These are phyloP conservation scores for Suillus sp. DNA, from an alignment of 768 basidiomycete genomes.

Conservation along the genomic window DNA sequence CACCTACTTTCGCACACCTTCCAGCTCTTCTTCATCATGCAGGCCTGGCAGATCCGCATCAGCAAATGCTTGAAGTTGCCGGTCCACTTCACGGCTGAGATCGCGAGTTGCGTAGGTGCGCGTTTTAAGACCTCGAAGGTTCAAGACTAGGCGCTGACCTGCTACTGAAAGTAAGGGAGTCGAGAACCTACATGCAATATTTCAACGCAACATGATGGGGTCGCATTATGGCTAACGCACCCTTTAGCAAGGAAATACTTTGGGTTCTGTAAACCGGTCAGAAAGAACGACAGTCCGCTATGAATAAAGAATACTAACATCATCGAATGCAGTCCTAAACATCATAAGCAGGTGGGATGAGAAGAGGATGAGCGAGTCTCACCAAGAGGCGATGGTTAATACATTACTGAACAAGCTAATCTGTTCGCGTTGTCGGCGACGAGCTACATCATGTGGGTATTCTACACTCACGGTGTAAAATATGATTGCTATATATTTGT, in stretches of 20 bases:
- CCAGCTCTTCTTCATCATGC: too few relatives aligned
- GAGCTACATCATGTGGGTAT: too few relatives aligned
- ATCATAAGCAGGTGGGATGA: background rate
- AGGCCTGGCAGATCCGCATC: background rate
- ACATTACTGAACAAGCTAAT: conserved; percentile 12
- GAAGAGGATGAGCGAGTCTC: background rate
- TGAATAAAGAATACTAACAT: conserved; percentile 10
- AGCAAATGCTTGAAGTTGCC: conserved; percentile 19
- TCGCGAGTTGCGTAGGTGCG: conserved; percentile 7
- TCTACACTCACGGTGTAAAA: conserved; percentile 10
- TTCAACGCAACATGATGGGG: background rate
- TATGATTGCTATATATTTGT: conserved; percentile 2
- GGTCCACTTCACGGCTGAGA: conserved; percentile 23
- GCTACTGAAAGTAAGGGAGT: conserved; percentile 16
- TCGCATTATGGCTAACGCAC: conserved; percentile 2
- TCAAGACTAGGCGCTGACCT: conserved; percentile 25
- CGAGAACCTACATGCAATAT: conserved; percentile 16
- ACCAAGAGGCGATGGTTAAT: conserved; percentile 19
- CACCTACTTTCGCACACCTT: background rate
- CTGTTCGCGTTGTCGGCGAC: background rate
- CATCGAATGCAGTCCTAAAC: conserved; percentile 12
- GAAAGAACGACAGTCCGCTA: background rate
- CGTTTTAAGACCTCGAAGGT: conserved; percentile 15
- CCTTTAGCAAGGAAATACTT: conserved; percentile 12
- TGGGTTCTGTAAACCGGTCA: conserved; percentile 16